Conservation (phyloP, 1,284 basidiomycete genomes). For the Ceraceosorus guamensis region DNA sequence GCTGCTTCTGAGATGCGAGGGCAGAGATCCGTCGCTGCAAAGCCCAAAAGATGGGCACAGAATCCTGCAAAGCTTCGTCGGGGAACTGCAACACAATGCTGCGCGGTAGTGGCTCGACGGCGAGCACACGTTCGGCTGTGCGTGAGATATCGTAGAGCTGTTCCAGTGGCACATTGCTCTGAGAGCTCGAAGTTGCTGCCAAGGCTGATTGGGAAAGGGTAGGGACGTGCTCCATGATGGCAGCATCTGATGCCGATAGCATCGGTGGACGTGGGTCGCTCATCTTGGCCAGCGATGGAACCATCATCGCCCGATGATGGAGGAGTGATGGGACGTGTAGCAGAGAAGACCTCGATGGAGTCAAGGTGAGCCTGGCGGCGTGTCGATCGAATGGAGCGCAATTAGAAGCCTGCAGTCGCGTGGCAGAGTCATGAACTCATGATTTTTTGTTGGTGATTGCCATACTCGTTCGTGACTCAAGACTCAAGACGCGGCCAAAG, state of each 20-base stretch:
- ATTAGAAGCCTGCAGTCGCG: too few species aligned
- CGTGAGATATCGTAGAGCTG: slow-evolving; percentile 34
- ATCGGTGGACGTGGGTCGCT: neutral
- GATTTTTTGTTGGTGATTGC: too few species aligned
- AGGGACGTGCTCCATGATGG: slow-evolving; percentile 33
- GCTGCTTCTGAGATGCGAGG: neutral
- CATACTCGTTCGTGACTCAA: too few species aligned
- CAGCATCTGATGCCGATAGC: slow-evolving; percentile 39
- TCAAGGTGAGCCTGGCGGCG: too few species aligned
- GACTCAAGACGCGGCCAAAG: too few species aligned
- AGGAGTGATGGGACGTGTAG: too few species aligned
- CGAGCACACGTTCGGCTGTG: slow-evolving; percentile 20
- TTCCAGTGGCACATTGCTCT: slow-evolving; percentile 16
- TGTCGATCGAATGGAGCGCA: too few species aligned
- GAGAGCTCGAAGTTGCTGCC: neutral
- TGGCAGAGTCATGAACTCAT: too few species aligned
- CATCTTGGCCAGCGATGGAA: too few species aligned
- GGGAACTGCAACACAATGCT: slow-evolving; percentile 79
- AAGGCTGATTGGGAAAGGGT: slow-evolving; percentile 29
- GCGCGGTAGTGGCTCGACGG: slow-evolving; percentile 13
- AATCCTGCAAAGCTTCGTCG: slow-evolving; percentile 79
- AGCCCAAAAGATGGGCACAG: slow-evolving; percentile 71
- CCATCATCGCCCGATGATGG: too few species aligned
- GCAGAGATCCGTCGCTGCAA: slow-evolving; percentile 58
- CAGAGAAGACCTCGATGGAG: too few species aligned